Base-by-base conservation (phyloP, 768 basidiomycete genomes). In the Pisolithus sp. region DNA sequence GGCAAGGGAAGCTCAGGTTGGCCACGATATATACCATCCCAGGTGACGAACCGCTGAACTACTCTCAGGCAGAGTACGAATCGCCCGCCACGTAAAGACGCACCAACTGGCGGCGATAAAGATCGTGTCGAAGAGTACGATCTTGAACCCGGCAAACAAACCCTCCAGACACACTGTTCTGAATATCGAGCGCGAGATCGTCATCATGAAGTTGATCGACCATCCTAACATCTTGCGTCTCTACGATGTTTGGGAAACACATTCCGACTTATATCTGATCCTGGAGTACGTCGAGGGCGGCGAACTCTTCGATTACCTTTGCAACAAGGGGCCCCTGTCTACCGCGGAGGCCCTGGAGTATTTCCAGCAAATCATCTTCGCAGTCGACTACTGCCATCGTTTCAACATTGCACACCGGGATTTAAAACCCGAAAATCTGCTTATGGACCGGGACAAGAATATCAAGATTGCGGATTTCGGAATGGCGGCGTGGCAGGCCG, bases 391-490 rank as follows among this genome's bases (percentile, higher is more conserved):
- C 65, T 94, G 91, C 54, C 93, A 95, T 68, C 80, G 83, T n/a
- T 90, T 93, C 73, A 91, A 93, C 61, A 88, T 97, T 63, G 88
- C 88, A 23, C 94, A 96, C 64, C 84, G 94, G 36, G 94, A 97
- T 69, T 75, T 97, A 48, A 95, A 98, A 63, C 92, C 90, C 2
- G 94, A 96, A 67, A 98, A 96, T 64, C 75, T 98, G 28, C 76
- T 98, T 48, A 81, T 95, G 46, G 89, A 92, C 72, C 74, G 78
- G 37, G 73, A 89, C 60, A 80, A 78, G 56, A 93, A 92, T 59
- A 85, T 97, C 79, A 98, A 95, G 65, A 84, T 97, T 31, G 93
- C 90, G 2, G 94, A 97, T 70, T 94, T 96, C 64, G 93, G 94
- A n/a, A 93, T 96, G 89, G 93, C 93, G 4, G 88, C 89, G 31